Conservation (phyloP, 2,329 filamentous ascomycete species). For the Trichoderma aggressivum region DNA sequence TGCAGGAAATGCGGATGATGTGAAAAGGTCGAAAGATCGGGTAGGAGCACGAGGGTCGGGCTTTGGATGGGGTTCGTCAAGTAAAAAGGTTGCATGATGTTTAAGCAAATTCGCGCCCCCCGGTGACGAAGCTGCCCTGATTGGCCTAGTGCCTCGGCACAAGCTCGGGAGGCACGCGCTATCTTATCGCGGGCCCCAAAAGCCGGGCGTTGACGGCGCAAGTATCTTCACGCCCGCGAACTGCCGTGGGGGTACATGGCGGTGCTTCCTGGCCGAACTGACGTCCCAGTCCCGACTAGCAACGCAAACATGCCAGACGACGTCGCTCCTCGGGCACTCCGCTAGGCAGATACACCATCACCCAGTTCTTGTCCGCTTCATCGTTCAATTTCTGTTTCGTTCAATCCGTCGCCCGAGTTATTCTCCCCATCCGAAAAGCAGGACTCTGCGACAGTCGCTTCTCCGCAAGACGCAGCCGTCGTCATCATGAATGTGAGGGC, state of each 20-base stretch:
- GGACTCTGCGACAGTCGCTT: neutral
- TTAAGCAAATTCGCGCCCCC: conserved; percentile 19
- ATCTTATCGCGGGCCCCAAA: conserved; percentile 18
- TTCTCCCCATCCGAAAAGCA: neutral
- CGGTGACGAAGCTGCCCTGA: conserved; percentile 25
- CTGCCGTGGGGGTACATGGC: neutral
- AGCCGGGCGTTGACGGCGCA: neutral
- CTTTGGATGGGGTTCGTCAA: conserved; percentile 13
- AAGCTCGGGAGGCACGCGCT: conserved; percentile 25
- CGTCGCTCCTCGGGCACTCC: conserved; percentile 9
- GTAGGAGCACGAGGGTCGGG: conserved; percentile 24
- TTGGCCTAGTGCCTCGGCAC: conserved; percentile 27
- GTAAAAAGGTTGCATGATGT: conserved; percentile 29
- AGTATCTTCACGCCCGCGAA: neutral
- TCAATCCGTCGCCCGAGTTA: neutral
- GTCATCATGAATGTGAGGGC: conserved; percentile 52
- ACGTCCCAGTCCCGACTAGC: conserved; percentile 10
- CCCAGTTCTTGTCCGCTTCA: neutral
- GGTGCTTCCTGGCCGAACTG: neutral
- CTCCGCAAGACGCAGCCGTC: neutral
- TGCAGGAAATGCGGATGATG: conserved; percentile 17
- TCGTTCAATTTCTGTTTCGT: neutral
- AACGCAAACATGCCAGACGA: conserved; percentile 9
- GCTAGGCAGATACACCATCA: conserved; percentile 19
- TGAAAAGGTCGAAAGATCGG: conserved; percentile 19